Percentiles rank a stretch among this genome's conserved stretches.
These are phyloP conservation scores for Scytalidium sp. DNA, from an alignment of 2,329 filamentous ascomycete genomes.

Conservation along the genomic window DNA sequence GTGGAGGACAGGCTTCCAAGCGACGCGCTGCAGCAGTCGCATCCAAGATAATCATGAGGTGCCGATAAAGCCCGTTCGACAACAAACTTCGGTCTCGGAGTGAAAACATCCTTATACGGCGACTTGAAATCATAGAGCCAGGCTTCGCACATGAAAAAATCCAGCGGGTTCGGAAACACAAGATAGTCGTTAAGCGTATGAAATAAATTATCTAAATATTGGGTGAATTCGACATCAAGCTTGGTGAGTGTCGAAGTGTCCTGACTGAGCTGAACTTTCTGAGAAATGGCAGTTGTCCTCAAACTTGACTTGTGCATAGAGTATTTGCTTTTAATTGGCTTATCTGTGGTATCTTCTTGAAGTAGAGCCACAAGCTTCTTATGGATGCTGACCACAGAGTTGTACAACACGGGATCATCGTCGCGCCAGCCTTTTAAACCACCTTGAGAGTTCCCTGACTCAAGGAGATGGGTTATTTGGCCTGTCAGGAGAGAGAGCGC, in stretches of 20 bases:
- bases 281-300: constrained; percentile 75
- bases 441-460: constrained; percentile 17
- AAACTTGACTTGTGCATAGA: constrained; percentile 67
- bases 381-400: constrained; percentile 29
- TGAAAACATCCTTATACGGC: constrained; percentile 71
- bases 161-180: constrained; percentile 31
- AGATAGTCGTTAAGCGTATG: constrained; percentile 48
- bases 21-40: constrained; percentile 59
- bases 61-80: constrained; percentile 69
- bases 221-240: constrained; percentile 68
- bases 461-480: constrained; percentile 33
- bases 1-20: constrained; percentile 52
- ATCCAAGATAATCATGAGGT: constrained; percentile 76
- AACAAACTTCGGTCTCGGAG: constrained; percentile 66
- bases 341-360: constrained; percentile 38
- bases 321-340: constrained; percentile 69
- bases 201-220: constrained; percentile 56
- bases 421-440: constrained; percentile 26
- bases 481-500: constrained; percentile 40
- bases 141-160: constrained; percentile 64
- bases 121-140: constrained; percentile 72
- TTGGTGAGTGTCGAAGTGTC: constrained; percentile 69
- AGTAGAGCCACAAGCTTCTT: constrained; percentile 45
- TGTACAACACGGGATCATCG: constrained; percentile 17
- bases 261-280: constrained; percentile 76